Base-by-base conservation (phyloP, 139 green algal genomes). In the Chlorella sp. region DNA sequence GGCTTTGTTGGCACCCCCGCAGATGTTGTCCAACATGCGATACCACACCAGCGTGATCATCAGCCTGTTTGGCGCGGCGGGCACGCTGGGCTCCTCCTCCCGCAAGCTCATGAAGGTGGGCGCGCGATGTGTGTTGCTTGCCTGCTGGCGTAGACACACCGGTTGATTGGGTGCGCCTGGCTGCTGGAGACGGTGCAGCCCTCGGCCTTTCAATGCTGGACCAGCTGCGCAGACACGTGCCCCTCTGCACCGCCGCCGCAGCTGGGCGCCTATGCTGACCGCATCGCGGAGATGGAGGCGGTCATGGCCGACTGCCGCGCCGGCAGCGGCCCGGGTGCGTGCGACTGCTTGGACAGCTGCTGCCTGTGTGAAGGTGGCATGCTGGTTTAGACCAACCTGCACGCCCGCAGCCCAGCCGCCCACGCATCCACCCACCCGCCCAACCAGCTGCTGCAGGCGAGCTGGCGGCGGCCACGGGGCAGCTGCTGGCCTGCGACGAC, bases 31-130 rank as follows among this genome's bases (percentile, higher is more conserved):
- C 82, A 90, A 92, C 85, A 97, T 97, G 94, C 92, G 94, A 13
- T 97, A 97, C 89, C 94, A 97, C 89, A 97, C 94, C 56, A 86
- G 60, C 41, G 91, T 96, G 26, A 89, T 95, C 78, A 95, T 96
- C 86, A 83, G 84, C 47, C 86, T 97, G 41, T 97, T 96, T 84
- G 63, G 67, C 34, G 86, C 93, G 16, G 28, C 94, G 34, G 94
- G 94, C 69, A 93, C 91, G 15, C 87, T 96, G n/a, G 94, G 87
- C 21, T 55, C 78, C 17, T 81, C 82, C 78, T 86, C 85, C 4
- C 76, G 84, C 62, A 94, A 92, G 82, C 80, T 93, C n/a, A 90
- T 92, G 85, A 92, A 92, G 51, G 51, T 60, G 51, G 51, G 51
- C 51, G 51, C n/a, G n/a, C n/a, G n/a, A n/a, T n/a, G n/a, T n/a